These are phyloP conservation scores for Geotrichum siamense DNA, from an alignment of 1,139 yeast genomes.

Conservation along the genomic window DNA sequence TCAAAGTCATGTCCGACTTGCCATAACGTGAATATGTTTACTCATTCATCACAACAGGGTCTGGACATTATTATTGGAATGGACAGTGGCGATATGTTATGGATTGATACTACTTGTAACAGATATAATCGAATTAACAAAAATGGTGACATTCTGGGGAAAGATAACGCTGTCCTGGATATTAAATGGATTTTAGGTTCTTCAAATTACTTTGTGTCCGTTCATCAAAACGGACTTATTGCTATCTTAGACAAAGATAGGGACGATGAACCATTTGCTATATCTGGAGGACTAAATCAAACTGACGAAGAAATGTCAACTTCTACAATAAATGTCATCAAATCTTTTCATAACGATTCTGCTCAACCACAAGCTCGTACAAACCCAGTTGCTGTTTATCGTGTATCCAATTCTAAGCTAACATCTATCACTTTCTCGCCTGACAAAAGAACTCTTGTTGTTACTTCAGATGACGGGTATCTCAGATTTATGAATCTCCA, in stretches of 20 bases:
- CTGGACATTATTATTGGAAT: slow-evolving; percentile 47
- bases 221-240: slow-evolving; percentile 39
- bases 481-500: slow-evolving; percentile 51
- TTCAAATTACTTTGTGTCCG: slow-evolving; percentile 36
- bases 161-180: slow-evolving; percentile 33
- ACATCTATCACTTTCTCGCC: slow-evolving; percentile 48
- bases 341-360: slow-evolving; percentile 19
- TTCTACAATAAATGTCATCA: slow-evolving; percentile 28
- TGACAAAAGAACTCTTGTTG: slow-evolving; percentile 36
- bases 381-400: slow-evolving; percentile 55
- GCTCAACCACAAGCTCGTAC: slow-evolving; percentile 15
- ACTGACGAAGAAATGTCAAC: slow-evolving; percentile 24
- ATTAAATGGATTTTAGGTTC: slow-evolving; percentile 40
- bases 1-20: slow-evolving; percentile 39
- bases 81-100: slow-evolving; percentile 49
- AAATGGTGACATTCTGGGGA: slow-evolving; percentile 33
- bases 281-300: slow-evolving; percentile 22
- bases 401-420: slow-evolving; percentile 52
- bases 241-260: slow-evolving; percentile 38
- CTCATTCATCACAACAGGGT: slow-evolving; percentile 34
- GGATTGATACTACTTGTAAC: slow-evolving; percentile 45
- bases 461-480: slow-evolving; percentile 63
- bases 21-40: slow-evolving; percentile 35
- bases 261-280: slow-evolving; percentile 34
- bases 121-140: slow-evolving; percentile 48